Evolutionary conservation across 2,329 filamentous ascomycete genomes (phyloP), one percentile per base, ranked within the genome.

Genomic region (Xylaria sp.): DNA sequence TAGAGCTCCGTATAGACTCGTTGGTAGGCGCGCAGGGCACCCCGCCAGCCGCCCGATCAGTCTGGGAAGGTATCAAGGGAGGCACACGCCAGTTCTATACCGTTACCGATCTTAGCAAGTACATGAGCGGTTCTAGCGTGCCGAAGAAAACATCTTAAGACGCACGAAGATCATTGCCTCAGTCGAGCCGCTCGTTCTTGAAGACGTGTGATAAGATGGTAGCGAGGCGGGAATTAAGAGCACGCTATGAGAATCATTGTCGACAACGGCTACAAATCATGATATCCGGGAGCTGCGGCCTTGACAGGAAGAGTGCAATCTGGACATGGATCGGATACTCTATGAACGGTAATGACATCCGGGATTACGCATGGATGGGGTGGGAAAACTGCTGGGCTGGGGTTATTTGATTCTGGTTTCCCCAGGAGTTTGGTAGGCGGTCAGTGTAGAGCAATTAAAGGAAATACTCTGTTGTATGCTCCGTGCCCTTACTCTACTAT

Each of bases 21-120:
- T 85, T 93, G 57, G 88, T 96, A 65, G 92, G 93, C 62, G 92
- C 93, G 76, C 94, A 97, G 86, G 93, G 91, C 79, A 94, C 92
- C 17, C 94, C 94, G 32, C 94, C 94, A 0, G 89, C 85, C 30
- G 92, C 90, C 64, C 89, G 93, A 76, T 89, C 95, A 78, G 88
- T 86, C 61, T 98, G 95, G 95, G 91, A 92, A 65, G 86, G 83
- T 47, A 84, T 93, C 81, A 98, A 98, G 90, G 85, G 84, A 70
- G 81, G 86, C 56, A 85, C 90, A 61, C 87, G 89, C 79, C 90
- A 94, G 82, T 93, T 90, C 77, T 90, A 94, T 79, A 90, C 93
- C 75, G 86, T 86, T 64, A 97, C 94, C 48, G 93, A 98, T 77
- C 77, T 94, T 75, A 88, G 87, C 82, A 90, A 89, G 80, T 96